A percentile compares a stretch with the other conserved stretches of the same genome.
These are phyloP conservation scores for Leishmania major DNA, from an alignment of 208 protist genomes.

Conservation along the genomic window DNA sequence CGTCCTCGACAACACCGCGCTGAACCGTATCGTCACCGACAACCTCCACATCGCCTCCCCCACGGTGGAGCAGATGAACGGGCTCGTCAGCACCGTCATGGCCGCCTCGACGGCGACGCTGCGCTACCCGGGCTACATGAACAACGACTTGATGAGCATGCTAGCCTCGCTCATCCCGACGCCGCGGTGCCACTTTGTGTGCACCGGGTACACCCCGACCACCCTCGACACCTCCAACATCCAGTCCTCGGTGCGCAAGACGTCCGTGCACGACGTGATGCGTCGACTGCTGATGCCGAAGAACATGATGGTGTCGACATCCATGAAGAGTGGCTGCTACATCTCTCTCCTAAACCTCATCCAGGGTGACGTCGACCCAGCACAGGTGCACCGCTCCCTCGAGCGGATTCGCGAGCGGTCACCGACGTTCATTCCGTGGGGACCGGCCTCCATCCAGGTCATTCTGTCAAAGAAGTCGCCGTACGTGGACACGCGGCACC, in stretches of 20 bases:
- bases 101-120: conserved; percentile 98
- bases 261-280: conserved; percentile 99
- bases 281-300: conserved; percentile 98
- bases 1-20: conserved; percentile 99
- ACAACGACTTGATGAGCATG: conserved; percentile 97
- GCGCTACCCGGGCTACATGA: conserved; percentile 99
- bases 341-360: conserved; percentile 99
- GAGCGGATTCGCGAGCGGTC: conserved; percentile 98
- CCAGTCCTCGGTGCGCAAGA: conserved; percentile 96
- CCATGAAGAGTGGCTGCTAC: conserved; percentile 96
- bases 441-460: conserved; percentile 96
- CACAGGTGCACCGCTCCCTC: conserved; percentile 98
- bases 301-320: conserved; percentile 97
- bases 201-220: conserved; percentile 99
- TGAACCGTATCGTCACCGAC: conserved; percentile 98
- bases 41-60: conserved; percentile 95
- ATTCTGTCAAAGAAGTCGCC: conserved; percentile 96
- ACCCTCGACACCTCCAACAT: conserved; percentile 91
- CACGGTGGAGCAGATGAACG: conserved; percentile 98
- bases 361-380: conserved; percentile 99
- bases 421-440: conserved; percentile 99
- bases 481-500: conserved; percentile 96
- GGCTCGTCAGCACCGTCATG: conserved; percentile 99
- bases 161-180: conserved; percentile 99
- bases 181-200: conserved; percentile 99